Conservation (phyloP, 805 yeast species). For the Lachancea sp. region DNA sequence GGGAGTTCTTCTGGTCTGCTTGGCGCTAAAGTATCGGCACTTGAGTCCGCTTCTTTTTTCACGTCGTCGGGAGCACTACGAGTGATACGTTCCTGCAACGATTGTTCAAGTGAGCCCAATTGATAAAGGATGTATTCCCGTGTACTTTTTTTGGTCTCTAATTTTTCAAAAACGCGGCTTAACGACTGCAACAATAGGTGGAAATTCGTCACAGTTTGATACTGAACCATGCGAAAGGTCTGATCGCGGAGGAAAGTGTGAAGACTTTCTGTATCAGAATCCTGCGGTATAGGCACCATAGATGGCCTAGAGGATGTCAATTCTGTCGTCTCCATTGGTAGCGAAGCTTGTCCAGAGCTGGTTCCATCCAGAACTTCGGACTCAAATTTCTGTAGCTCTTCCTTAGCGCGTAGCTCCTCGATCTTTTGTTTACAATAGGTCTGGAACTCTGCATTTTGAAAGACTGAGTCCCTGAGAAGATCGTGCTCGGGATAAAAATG, state of each 20-base stretch:
- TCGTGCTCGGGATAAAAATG: slow-evolving; percentile 29
- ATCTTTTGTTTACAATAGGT: slow-evolving; percentile 17
- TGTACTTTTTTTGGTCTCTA: slow-evolving; percentile 26
- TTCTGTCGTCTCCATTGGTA: not conserved
- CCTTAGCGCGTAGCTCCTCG: slow-evolving; percentile 3
- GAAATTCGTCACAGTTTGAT: slow-evolving; percentile 25
- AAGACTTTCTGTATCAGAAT: not conserved
- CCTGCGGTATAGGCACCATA: not conserved
- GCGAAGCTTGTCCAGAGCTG: not conserved
- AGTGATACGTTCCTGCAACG: slow-evolving; percentile 18
- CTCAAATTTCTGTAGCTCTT: slow-evolving; percentile 2
- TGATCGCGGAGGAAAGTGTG: slow-evolving; percentile 9
- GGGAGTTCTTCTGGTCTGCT: not conserved
- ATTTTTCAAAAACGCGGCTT: slow-evolving; percentile 24
- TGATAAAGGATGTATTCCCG: slow-evolving; percentile 21
- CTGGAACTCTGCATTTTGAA: slow-evolving; percentile 22
- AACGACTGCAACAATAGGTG: slow-evolving; percentile 20
- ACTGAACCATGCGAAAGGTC: slow-evolving; percentile 23
- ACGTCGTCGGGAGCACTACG: slow-evolving; percentile 19
- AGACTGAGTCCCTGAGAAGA: slow-evolving; percentile 21
- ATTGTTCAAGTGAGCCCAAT: slow-evolving; percentile 20
- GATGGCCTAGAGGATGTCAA: not conserved
- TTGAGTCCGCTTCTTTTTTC: slow-evolving; percentile 8
- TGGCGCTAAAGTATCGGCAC: not conserved
- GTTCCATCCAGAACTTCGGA: not conserved